Percentiles rank a stretch among this genome's conserved stretches.
Conservation (phyloP, 1,284 basidiomycete genomes). For the Gymnopus androsaceus region DNA sequence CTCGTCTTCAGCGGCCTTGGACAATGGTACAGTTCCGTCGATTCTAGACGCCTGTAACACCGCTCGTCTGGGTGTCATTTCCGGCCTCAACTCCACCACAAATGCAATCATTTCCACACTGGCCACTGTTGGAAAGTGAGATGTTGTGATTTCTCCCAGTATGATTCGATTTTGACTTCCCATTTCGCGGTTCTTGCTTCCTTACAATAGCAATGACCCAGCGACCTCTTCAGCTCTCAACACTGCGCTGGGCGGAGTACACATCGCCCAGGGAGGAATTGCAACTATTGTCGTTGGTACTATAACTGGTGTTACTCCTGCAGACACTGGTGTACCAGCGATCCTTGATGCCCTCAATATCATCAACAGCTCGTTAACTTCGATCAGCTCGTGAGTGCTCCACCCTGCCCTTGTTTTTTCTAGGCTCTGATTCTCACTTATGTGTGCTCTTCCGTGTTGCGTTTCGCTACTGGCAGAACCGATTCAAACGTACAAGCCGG, state of each 20-base stretch:
- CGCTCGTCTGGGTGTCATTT: constrained; percentile 2
- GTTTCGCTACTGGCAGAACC: too few relatives aligned
- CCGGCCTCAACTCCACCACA: background rate
- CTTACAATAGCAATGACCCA: background rate
- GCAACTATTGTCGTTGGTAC: constrained; percentile 3
- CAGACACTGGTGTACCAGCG: background rate
- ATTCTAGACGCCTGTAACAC: background rate
- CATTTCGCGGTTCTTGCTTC: background rate
- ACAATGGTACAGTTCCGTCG: too few relatives aligned
- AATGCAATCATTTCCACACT: too few relatives aligned
- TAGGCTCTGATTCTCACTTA: background rate
- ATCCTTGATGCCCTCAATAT: background rate
- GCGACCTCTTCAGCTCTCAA: background rate
- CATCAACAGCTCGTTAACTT: background rate
- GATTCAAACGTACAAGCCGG: background rate
- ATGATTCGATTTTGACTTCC: background rate
- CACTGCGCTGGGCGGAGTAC: background rate
- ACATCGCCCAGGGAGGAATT: background rate
- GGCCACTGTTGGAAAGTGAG: too few relatives aligned
- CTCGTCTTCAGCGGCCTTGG: background rate
- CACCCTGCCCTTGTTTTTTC: background rate
- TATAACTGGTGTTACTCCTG: background rate
- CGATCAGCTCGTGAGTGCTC: background rate
- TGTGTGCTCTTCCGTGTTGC: background rate
- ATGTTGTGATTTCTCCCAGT: background rate